These are phyloP conservation scores for Stachybotrys elegans DNA, from an alignment of 2,329 filamentous ascomycete species.

Conservation along the genomic window DNA sequence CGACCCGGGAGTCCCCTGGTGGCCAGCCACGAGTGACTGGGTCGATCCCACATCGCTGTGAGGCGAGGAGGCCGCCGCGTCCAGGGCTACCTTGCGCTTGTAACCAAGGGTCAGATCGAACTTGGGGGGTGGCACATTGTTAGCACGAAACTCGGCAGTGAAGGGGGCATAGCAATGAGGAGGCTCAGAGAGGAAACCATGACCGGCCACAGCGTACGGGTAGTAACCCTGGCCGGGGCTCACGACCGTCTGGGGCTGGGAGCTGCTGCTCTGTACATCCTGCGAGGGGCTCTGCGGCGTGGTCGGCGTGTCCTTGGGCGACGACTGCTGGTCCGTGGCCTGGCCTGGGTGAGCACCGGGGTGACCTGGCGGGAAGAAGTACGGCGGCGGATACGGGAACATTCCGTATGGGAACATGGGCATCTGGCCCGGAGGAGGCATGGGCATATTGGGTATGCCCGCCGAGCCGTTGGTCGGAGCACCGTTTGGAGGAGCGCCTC, in stretches of 20 bases:
- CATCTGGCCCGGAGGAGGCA: no score
- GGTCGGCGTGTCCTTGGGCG: constrained; percentile 8
- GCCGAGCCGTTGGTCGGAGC: no score
- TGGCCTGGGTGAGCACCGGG: neutral
- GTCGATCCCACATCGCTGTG: no score
- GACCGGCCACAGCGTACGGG: no score
- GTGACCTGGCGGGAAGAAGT: no score
- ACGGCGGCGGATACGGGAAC: no score
- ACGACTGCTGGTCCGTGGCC: neutral
- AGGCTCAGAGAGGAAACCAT: constrained; percentile 37
- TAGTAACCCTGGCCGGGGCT: constrained; percentile 12
- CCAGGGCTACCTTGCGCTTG: neutral
- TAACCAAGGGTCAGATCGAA: constrained; percentile 23
- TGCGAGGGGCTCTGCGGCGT: constrained; percentile 12
- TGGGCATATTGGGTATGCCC: no score
- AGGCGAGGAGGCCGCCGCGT: no score
- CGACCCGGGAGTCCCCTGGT: no score
- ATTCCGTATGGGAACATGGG: no score
- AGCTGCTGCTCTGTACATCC: neutral
- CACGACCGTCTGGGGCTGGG: constrained; percentile 7
- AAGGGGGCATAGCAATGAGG: constrained; percentile 37
- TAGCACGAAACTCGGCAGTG: constrained; percentile 17
- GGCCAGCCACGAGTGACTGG: no score
- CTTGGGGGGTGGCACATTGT: constrained; percentile 29
- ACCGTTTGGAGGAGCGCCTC: no score